phyloP scores from a whole-genome alignment of 352 stramenopile genomes.

The Elongisporangium prolatum region DNA sequence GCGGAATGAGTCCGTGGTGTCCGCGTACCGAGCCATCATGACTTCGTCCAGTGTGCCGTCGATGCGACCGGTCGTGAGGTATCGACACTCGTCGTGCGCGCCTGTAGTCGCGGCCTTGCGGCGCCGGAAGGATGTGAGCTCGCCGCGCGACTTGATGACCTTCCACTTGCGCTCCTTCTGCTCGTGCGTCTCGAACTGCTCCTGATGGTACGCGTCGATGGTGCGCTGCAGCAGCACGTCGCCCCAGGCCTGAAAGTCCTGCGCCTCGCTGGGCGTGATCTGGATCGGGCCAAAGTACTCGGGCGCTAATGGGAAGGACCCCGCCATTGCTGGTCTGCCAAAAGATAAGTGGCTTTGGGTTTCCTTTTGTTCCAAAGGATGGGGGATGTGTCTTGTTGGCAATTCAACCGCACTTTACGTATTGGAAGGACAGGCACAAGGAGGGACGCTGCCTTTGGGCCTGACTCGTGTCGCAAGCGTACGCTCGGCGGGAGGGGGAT shows the following conservation, averaged over 20 bases:
- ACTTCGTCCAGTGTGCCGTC: slow-evolving; percentile 72
- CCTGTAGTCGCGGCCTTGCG: slow-evolving; percentile 29
- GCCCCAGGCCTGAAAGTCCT: slow-evolving; percentile 61
- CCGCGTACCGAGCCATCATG: slow-evolving; percentile 68
- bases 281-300: slow-evolving; percentile 58
- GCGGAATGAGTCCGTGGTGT: slow-evolving; percentile 62
- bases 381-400: neutral
- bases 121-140: slow-evolving; percentile 54
- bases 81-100: slow-evolving; percentile 52
- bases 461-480: neutral
- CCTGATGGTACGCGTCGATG: slow-evolving; percentile 60
- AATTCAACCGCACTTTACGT: neutral
- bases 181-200: slow-evolving; percentile 62
- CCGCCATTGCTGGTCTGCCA: neutral
- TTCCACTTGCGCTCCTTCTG: slow-evolving; percentile 67
- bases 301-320: slow-evolving; percentile 43
- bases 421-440: neutral
- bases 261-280: slow-evolving; percentile 36
- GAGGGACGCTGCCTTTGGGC: neutral
- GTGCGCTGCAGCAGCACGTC: slow-evolving; percentile 57
- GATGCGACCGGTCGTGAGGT: slow-evolving; percentile 55
- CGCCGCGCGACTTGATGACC: slow-evolving; percentile 52
- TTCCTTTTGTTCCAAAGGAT: slow-evolving; percentile 2
- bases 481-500: neutral
- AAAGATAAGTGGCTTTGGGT: neutral